Evolutionary conservation across 192 early-diverging fungal genomes (phyloP).

Genomic region (Cetraspora pellucida): DNA sequence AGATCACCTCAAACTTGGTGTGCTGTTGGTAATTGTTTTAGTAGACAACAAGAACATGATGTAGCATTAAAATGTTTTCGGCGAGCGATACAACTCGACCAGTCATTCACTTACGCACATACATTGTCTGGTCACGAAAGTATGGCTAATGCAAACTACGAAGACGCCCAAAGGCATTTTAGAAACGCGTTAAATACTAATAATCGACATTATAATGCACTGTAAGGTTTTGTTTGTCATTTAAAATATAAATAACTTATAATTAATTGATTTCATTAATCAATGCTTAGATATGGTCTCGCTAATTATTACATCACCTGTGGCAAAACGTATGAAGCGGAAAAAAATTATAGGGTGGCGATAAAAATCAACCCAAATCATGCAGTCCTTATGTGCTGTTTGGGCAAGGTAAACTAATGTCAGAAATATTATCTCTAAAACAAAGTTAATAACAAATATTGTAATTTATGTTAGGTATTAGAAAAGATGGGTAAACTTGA

Average conservation of each 20-base stretch:
- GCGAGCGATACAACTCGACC: constrained; percentile 73
- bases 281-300: constrained; percentile 70
- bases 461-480: constrained; percentile 41
- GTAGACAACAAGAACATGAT: constrained; percentile 74
- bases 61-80: constrained; percentile 76
- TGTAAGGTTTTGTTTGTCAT: constrained; percentile 51
- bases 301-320: constrained; percentile 70
- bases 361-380: constrained; percentile 73
- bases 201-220: constrained; percentile 80
- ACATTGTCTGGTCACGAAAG: constrained; percentile 86
- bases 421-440: neutral
- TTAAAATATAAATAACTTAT: neutral
- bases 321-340: constrained; percentile 73
- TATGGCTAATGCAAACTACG: constrained; percentile 70
- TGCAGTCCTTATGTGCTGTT: constrained; percentile 68
- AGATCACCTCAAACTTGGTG: constrained; percentile 81
- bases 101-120: constrained; percentile 75
- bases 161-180: constrained; percentile 74
- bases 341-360: constrained; percentile 73
- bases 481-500: constrained; percentile 57
- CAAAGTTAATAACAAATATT: neutral
- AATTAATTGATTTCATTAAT: neutral
- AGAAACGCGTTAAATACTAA: constrained; percentile 71
- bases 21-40: constrained; percentile 73
- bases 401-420: constrained; percentile 62